Conservation (phyloP, 306 rosid genomes). For the Prunus mume region DNA sequence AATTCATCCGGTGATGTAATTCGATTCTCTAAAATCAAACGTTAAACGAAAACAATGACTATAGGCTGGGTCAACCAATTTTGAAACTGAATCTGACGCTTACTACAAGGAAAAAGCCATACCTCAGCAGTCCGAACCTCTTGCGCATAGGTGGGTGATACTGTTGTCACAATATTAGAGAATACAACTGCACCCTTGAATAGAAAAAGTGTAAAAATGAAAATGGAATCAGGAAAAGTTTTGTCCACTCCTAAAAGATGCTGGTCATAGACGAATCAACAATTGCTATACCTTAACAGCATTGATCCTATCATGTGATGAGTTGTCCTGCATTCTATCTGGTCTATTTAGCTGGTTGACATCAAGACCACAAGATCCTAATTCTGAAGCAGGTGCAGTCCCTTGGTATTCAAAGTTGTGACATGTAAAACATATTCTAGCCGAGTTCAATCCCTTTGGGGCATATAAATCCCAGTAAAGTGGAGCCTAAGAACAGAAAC, state of each 20-base stretch:
- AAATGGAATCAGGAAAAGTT: slow-evolving; percentile 3
- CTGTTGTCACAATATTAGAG: slow-evolving; percentile 96
- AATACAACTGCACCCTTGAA: slow-evolving; percentile 91
- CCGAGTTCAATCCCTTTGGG: slow-evolving; percentile 82
- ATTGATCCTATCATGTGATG: slow-evolving; percentile 73
- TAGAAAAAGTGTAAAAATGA: slow-evolving; percentile 12
- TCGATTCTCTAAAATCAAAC: neutral
- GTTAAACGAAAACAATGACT: neutral
- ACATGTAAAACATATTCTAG: slow-evolving; percentile 96
- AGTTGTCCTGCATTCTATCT: slow-evolving; percentile 94
- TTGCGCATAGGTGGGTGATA: slow-evolving; percentile 92
- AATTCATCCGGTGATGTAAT: neutral
- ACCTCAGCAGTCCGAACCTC: slow-evolving; percentile 96
- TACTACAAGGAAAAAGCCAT: slow-evolving; percentile 14
- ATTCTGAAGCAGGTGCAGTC: slow-evolving; percentile 70
- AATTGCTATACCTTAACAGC: slow-evolving; percentile 69
- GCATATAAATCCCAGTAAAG: slow-evolving; percentile 84
- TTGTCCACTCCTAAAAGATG: neutral
- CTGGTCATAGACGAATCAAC: slow-evolving; percentile 11
- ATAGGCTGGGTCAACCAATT: neutral
- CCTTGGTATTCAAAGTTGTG: slow-evolving; percentile 99
- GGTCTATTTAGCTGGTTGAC: slow-evolving; percentile 59
- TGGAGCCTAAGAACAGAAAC: slow-evolving; percentile 71
- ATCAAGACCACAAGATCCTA: slow-evolving; percentile 86
- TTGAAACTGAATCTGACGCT: neutral